A percentile compares a stretch with the other conserved stretches of the same genome.
Conservation (phyloP, 495 filamentous ascomycete species). For the Annulohypoxylon bovei region DNA sequence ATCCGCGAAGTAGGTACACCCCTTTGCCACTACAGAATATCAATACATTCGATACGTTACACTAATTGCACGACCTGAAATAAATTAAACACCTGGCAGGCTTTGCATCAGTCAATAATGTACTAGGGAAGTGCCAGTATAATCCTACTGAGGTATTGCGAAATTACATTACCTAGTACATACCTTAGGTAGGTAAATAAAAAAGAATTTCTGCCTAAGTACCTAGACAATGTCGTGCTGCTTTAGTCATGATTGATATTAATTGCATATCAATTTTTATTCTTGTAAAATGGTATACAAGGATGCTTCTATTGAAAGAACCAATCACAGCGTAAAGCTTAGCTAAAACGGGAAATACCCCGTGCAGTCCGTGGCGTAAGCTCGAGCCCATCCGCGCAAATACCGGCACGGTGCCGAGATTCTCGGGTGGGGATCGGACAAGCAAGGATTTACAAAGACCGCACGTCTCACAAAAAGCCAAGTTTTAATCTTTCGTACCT, state of each 20-base stretch:
- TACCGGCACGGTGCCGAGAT: background rate
- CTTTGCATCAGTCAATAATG: conserved; percentile 11
- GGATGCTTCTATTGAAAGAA: background rate
- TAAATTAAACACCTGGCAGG: background rate
- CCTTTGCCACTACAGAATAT: background rate
- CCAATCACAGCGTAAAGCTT: background rate
- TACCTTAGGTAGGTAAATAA: too few relatives aligned
- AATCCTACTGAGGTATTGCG: background rate
- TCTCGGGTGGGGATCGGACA: background rate
- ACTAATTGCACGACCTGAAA: conserved; percentile 4
- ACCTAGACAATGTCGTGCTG: too few relatives aligned
- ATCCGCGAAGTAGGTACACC: background rate
- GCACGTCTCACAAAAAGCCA: background rate
- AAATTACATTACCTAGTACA: background rate
- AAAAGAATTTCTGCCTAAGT: background rate
- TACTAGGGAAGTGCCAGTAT: conserved; percentile 5
- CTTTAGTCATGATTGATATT: too few relatives aligned
- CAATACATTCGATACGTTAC: conserved; percentile 1
- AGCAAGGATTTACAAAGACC: background rate
- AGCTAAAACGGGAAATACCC: background rate
- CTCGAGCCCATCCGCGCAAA: background rate
- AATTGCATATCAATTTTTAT: too few relatives aligned
- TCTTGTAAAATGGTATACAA: too few relatives aligned
- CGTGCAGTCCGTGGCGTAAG: background rate
- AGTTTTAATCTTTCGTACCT: background rate